These are phyloP conservation scores for Celoporthe dispersa DNA, from an alignment of 2,329 filamentous ascomycete genomes.

Conservation along the genomic window DNA sequence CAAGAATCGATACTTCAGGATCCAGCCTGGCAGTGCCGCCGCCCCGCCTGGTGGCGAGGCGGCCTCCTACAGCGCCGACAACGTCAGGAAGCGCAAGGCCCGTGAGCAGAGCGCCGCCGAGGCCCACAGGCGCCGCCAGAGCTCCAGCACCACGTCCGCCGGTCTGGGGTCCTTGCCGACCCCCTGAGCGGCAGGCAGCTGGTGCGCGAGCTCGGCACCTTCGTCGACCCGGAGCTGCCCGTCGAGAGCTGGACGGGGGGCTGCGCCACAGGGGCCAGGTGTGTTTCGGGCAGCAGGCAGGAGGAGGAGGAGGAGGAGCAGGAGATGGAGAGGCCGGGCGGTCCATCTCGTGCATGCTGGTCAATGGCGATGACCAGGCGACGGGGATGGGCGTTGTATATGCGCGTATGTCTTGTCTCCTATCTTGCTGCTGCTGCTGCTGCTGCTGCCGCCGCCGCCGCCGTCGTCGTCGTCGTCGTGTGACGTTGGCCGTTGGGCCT, in stretches of 20 bases:
- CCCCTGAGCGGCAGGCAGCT: constrained; percentile 42
- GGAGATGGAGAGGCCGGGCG: constrained; percentile 25
- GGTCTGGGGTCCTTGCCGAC: constrained; percentile 38
- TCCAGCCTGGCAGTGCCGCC: constrained; percentile 57
- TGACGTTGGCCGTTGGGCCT: too few relatives aligned
- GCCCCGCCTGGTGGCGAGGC: not conserved
- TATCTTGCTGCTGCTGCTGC: too few relatives aligned
- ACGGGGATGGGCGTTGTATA: constrained; percentile 49
- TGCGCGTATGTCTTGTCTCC: constrained; percentile 28
- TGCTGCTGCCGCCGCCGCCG: too few relatives aligned
- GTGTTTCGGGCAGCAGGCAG: constrained; percentile 32
- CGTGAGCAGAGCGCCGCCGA: constrained; percentile 45
- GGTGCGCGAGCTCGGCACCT: constrained; percentile 40
- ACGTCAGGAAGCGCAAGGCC: constrained; percentile 52
- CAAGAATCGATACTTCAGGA: constrained; percentile 71
- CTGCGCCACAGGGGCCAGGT: constrained; percentile 47
- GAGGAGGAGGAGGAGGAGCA: too few relatives aligned
- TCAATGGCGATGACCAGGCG: constrained; percentile 44
- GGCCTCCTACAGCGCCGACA: constrained; percentile 58
- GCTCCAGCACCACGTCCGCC: constrained; percentile 37
- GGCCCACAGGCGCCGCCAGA: constrained; percentile 23
- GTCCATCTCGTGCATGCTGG: constrained; percentile 47
- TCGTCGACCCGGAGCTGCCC: constrained; percentile 36
- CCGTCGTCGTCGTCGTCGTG: too few relatives aligned
- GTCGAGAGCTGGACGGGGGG: constrained; percentile 46